phyloP scores from a whole-genome alignment of 176 grass and related monocot genomes.

The Zizania latifolia region DNA sequence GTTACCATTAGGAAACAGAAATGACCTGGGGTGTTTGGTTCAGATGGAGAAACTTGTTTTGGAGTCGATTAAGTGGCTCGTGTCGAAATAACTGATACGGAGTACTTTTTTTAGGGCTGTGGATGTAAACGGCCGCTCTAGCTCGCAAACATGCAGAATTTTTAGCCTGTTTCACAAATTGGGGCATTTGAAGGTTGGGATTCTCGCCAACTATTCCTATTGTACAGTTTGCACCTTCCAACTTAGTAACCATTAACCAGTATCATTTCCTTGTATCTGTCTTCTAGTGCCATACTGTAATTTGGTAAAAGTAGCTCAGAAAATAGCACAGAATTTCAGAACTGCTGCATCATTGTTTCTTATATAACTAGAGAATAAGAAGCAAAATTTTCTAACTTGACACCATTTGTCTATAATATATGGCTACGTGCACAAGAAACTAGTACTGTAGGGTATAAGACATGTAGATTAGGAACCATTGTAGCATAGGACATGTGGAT shows the following conservation, averaged over 20 bases:
- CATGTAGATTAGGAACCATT: background rate
- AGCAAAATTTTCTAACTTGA: background rate
- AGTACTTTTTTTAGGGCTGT: background rate
- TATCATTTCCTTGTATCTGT: background rate
- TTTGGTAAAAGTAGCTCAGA: background rate
- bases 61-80: background rate
- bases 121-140: background rate
- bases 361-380: background rate
- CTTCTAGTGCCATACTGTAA: background rate
- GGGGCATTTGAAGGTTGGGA: background rate
- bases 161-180: background rate
- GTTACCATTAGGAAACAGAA: background rate
- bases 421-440: background rate
- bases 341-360: background rate
- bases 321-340: background rate
- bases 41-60: background rate
- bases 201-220: background rate
- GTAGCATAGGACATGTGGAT: background rate
- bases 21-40: background rate
- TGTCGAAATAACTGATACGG: background rate
- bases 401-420: background rate
- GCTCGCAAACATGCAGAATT: background rate
- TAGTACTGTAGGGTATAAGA: background rate
- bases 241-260: too few relatives aligned
- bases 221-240: too few relatives aligned